phyloP scores from a whole-genome alignment of 2,329 filamentous ascomycete species.

The Fusarium sp. region DNA sequence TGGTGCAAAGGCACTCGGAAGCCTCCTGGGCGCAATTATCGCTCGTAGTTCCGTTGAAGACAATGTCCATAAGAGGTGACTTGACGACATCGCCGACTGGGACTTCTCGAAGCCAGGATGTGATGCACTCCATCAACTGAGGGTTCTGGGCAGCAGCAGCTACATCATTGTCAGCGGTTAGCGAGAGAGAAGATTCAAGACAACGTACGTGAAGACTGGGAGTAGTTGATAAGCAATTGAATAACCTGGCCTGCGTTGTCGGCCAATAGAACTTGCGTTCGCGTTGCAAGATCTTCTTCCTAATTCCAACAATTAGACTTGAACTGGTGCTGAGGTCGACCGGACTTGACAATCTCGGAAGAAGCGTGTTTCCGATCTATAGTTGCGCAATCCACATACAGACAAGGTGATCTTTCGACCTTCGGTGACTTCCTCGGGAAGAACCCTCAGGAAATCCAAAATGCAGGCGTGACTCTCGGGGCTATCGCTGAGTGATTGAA shows the following conservation, averaged over 20 bases:
- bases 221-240: constrained; percentile 86
- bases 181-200: neutral
- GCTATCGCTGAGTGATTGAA: constrained; percentile 79
- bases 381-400: constrained; percentile 81
- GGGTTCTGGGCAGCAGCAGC: constrained; percentile 85
- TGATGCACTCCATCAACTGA: constrained; percentile 92
- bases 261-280: constrained; percentile 89
- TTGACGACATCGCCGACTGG: constrained; percentile 84
- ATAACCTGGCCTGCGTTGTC: constrained; percentile 92
- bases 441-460: constrained; percentile 94
- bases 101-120: constrained; percentile 95
- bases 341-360: constrained; percentile 51
- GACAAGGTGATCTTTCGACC: constrained; percentile 99
- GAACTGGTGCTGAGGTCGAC: constrained; percentile 50
- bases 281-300: constrained; percentile 92
- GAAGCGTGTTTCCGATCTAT: constrained; percentile 55
- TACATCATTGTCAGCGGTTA: constrained; percentile 51
- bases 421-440: constrained; percentile 98
- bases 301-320: constrained; percentile 64
- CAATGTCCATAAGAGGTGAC: constrained; percentile 83
- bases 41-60: constrained; percentile 80
- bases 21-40: constrained; percentile 87
- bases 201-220: constrained; percentile 85
- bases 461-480: constrained; percentile 85
- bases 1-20: constrained; percentile 90